Evolutionary conservation across 306 rosid genomes (phyloP).

Genomic region (Cucurbita pepo): DNA sequence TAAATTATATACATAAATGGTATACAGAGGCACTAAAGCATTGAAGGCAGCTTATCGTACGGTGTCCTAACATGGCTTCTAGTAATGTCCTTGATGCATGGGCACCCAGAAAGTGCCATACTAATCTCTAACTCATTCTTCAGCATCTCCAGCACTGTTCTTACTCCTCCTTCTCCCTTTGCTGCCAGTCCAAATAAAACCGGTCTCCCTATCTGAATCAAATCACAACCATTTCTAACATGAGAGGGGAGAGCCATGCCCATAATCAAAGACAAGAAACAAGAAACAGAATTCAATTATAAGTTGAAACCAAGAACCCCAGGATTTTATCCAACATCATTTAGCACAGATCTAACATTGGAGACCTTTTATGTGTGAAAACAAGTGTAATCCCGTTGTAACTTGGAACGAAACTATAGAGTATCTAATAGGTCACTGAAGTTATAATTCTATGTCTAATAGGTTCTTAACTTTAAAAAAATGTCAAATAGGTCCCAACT

Average conservation of each 20-base stretch:
- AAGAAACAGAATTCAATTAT: not conserved
- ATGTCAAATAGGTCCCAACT: not conserved
- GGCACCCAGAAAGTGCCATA: constrained; percentile 45
- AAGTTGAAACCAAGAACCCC: not conserved
- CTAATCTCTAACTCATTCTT: constrained; percentile 39
- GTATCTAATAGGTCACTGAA: not conserved
- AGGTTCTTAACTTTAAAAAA: no score
- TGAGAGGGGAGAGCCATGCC: not conserved
- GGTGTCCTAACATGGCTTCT: constrained; percentile 32
- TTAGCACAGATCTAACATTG: not conserved
- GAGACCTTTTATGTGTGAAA: not conserved
- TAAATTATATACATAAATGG: not conserved
- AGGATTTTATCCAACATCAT: not conserved
- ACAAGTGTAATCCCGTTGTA: no score
- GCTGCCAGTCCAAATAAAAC: constrained; percentile 31
- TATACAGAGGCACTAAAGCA: constrained; percentile 16
- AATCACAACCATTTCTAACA: not conserved
- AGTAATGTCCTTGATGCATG: constrained; percentile 23
- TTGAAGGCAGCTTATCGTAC: constrained; percentile 15
- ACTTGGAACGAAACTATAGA: not conserved
- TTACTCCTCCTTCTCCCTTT: constrained; percentile 37
- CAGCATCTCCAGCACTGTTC: constrained; percentile 28
- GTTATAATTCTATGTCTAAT: no score
- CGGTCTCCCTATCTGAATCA: constrained; percentile 44
- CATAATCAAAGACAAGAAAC: not conserved